phyloP scores from a whole-genome alignment of 768 basidiomycete genomes.

The Lyophyllum atratum region DNA sequence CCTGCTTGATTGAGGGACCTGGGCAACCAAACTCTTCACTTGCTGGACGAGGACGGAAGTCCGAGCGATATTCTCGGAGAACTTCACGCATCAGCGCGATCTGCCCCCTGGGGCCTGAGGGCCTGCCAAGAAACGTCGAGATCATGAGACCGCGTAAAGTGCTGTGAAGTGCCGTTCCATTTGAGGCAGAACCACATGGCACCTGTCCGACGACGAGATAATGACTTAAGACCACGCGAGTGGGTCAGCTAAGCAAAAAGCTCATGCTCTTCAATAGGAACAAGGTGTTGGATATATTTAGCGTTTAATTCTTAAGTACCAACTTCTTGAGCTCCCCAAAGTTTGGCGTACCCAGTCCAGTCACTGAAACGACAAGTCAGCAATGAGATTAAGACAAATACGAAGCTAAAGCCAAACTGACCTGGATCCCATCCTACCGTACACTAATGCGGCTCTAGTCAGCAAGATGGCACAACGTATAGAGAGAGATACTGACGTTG shows the following conservation, averaged over 20 bases:
- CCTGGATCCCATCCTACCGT: constrained; percentile 61
- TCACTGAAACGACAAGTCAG: constrained; percentile 13
- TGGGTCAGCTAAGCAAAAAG: too few species aligned
- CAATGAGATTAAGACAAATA: background rate
- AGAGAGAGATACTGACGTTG: constrained; percentile 40
- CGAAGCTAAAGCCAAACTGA: constrained; percentile 30
- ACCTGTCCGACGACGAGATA: background rate
- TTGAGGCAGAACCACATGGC: background rate
- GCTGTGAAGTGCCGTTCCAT: background rate
- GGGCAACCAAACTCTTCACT: too few species aligned
- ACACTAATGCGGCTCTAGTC: constrained; percentile 28
- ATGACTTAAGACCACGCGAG: background rate
- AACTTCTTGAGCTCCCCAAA: constrained; percentile 23
- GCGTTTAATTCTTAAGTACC: constrained; percentile 53
- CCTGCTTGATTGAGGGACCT: too few species aligned
- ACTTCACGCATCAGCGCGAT: too few species aligned
- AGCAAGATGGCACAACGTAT: background rate
- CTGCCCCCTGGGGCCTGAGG: too few species aligned
- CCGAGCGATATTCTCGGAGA: too few species aligned
- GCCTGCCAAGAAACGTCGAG: background rate
- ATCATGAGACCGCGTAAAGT: background rate
- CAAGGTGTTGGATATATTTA: background rate
- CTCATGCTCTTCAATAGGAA: too few species aligned
- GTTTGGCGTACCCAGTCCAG: constrained; percentile 12
- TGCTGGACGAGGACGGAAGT: too few species aligned